Evolutionary conservation across 2,329 filamentous ascomycete species (phyloP).

Genomic region (Simplicillium aogashimaense): DNA sequence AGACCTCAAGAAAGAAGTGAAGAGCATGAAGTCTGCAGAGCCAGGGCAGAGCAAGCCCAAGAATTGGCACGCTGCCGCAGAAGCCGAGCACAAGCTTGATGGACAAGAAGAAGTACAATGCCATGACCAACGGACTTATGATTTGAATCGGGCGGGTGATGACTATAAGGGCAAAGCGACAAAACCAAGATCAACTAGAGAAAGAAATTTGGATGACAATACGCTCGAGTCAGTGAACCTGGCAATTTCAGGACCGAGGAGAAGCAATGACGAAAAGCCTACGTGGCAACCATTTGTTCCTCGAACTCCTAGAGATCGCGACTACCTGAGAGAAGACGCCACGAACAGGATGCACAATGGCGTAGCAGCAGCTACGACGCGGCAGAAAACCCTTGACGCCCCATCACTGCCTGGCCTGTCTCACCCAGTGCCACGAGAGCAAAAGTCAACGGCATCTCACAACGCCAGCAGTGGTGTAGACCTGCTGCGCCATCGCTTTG

Average conservation of each 20-base stretch:
- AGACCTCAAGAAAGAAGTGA: slow-evolving; percentile 43
- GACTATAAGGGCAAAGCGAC: neutral
- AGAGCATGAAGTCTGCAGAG: slow-evolving; percentile 26
- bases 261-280: slow-evolving; percentile 18
- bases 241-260: slow-evolving; percentile 1
- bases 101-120: neutral
- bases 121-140: neutral
- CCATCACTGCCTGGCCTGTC: too few relatives aligned
- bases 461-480: slow-evolving; percentile 23
- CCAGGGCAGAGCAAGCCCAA: slow-evolving; percentile 14
- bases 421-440: neutral
- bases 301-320: slow-evolving; percentile 27
- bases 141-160: neutral
- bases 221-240: neutral
- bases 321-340: slow-evolving; percentile 23
- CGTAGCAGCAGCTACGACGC: slow-evolving; percentile 11
- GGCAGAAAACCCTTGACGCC: neutral
- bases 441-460: neutral
- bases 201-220: neutral
- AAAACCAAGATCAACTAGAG: slow-evolving; percentile 1
- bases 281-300: slow-evolving; percentile 32
- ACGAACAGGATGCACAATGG: slow-evolving; percentile 19
- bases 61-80: slow-evolving; percentile 18
- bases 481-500: slow-evolving; percentile 33
- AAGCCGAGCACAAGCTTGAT: slow-evolving; percentile 5